Percentiles rank a stretch among this genome's conserved stretches.
Conservation (phyloP, 352 stramenopile species). For the Globisporangium barbulae region DNA sequence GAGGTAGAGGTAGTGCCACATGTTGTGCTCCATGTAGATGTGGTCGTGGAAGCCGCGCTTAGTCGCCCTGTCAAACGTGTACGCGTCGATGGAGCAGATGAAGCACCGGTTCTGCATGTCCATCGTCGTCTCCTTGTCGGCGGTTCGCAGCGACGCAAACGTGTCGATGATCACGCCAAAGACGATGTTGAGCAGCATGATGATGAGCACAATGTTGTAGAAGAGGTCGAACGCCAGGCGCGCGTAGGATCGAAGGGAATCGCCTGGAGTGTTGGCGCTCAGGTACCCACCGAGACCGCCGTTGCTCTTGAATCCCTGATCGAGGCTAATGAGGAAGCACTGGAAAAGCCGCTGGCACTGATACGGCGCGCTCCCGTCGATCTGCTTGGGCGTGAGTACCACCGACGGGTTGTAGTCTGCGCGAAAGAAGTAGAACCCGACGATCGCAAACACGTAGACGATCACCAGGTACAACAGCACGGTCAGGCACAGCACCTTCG, state of each 20-base stretch:
- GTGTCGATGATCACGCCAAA: conserved; percentile 84
- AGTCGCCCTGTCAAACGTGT: conserved; percentile 67
- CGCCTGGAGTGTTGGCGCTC: conserved; percentile 31
- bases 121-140: conserved; percentile 59
- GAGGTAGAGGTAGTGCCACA: conserved; percentile 80
- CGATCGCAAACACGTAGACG: conserved; percentile 70
- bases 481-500: conserved; percentile 56
- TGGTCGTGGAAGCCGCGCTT: conserved; percentile 73
- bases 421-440: conserved; percentile 74
- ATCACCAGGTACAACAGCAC: conserved; percentile 67
- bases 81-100: conserved; percentile 78
- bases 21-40: conserved; percentile 75
- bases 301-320: conserved; percentile 69
- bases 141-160: conserved; percentile 64
- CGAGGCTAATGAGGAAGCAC: conserved; percentile 67
- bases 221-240: conserved; percentile 59
- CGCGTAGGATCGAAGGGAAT: conserved; percentile 37
- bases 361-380: conserved; percentile 36
- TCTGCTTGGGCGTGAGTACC: conserved; percentile 29
- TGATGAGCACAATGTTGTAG: conserved; percentile 70
- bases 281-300: conserved; percentile 58
- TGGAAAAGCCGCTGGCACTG: conserved; percentile 67
- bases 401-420: conserved; percentile 46
- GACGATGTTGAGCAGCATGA: conserved; percentile 73
- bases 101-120: conserved; percentile 76